Evolutionary conservation across 2,329 filamentous ascomycete genomes (phyloP).

Genomic region (Aspergillus sp.): DNA sequence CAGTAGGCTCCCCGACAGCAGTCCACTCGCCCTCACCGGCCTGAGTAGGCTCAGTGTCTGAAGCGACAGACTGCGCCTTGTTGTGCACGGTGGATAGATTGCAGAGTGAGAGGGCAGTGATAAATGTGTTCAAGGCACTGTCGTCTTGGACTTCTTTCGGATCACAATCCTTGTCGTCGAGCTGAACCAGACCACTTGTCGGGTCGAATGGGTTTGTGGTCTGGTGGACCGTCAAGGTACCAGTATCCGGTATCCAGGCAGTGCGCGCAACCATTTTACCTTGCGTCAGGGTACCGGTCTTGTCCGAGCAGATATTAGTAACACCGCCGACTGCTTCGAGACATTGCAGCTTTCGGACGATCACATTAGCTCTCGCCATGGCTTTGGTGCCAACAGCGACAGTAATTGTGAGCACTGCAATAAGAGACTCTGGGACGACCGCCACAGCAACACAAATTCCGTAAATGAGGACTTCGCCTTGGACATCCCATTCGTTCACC

Average conservation of each 20-base stretch:
- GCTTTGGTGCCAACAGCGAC: slow-evolving; percentile 61
- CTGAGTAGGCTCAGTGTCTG: slow-evolving; percentile 11
- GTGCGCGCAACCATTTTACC: slow-evolving; percentile 66
- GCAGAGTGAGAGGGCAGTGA: slow-evolving; percentile 60
- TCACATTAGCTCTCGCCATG: slow-evolving; percentile 58
- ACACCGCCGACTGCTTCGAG: slow-evolving; percentile 63
- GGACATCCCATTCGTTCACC: slow-evolving; percentile 60
- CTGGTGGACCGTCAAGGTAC: slow-evolving; percentile 57
- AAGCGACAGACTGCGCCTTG: slow-evolving; percentile 26
- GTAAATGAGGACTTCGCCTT: slow-evolving; percentile 64
- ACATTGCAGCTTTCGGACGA: slow-evolving; percentile 58
- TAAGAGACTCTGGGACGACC: slow-evolving; percentile 67
- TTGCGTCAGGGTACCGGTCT: slow-evolving; percentile 60
- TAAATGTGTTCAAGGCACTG: slow-evolving; percentile 53
- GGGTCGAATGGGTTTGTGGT: slow-evolving; percentile 61
- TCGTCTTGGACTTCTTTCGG: slow-evolving; percentile 32
- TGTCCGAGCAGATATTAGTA: slow-evolving; percentile 63
- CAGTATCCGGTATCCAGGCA: slow-evolving; percentile 59
- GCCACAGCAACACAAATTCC: slow-evolving; percentile 61
- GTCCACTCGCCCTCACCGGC: slow-evolving; percentile 53
- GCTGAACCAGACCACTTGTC: slow-evolving; percentile 53
- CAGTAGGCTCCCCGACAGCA: slow-evolving; percentile 66
- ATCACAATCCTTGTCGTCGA: slow-evolving; percentile 39
- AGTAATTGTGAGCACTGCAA: slow-evolving; percentile 66
- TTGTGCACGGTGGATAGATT: slow-evolving; percentile 58